A percentile compares a stretch with the other conserved stretches of the same genome.
These are phyloP conservation scores for Heteromeles arbutifolia DNA, from an alignment of 306 rosid genomes.

Conservation along the genomic window DNA sequence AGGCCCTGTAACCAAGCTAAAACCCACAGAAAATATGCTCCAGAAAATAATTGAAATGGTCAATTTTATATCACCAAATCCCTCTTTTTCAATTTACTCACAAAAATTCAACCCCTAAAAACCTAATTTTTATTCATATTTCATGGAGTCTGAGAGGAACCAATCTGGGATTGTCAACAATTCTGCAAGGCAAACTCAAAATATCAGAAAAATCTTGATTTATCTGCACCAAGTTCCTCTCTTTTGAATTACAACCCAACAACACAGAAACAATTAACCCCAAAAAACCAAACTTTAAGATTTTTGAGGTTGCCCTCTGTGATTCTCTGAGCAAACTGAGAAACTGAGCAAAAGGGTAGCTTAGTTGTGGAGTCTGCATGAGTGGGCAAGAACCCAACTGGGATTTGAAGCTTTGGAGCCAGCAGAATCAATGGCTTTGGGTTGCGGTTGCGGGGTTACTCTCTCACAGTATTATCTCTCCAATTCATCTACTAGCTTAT, in stretches of 20 bases:
- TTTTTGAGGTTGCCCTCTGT: not conserved
- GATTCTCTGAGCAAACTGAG: not conserved
- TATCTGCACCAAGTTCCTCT: not conserved
- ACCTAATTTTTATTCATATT: not conserved
- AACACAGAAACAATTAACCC: not conserved
- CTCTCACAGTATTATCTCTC: constrained; percentile 13
- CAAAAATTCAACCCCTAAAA: not conserved
- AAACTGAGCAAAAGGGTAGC: constrained; percentile 1
- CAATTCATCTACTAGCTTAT: constrained; percentile 14
- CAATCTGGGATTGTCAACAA: constrained; percentile 7
- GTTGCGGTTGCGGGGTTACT: constrained; percentile 43
- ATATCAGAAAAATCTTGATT: not conserved
- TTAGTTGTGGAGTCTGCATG: constrained; percentile 61
- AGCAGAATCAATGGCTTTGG: constrained; percentile 54
- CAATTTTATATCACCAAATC: not conserved
- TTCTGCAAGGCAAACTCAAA: not conserved
- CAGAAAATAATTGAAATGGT: not conserved
- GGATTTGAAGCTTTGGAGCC: constrained; percentile 59
- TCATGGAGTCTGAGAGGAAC: not conserved
- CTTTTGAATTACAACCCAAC: not conserved
- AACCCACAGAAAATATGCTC: not conserved
- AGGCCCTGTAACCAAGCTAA: constrained; percentile 11
- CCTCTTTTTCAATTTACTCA: not conserved
- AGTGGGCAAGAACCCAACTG: constrained; percentile 44
- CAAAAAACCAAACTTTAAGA: not conserved